Percentiles rank a stretch among this genome's conserved stretches.
phyloP scores from a whole-genome alignment of 164 flowering plant genomes.

The Annona squamosa region DNA sequence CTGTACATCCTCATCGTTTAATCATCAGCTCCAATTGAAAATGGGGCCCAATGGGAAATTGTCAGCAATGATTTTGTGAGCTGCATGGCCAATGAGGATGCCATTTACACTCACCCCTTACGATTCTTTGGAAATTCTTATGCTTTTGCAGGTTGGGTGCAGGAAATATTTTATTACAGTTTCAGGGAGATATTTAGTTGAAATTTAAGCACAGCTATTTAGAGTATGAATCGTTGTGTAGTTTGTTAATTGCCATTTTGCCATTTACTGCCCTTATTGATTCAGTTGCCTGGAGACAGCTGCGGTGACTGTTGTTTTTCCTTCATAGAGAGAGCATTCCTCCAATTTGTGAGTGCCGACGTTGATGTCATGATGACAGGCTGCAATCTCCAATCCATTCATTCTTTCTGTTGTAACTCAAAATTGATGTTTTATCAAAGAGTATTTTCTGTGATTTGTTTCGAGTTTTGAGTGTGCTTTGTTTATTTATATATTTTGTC shows the following conservation, averaged over 20 bases:
- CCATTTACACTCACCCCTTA: not conserved
- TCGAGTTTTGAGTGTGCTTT: no score
- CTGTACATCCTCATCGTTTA: not conserved
- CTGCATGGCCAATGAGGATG: not conserved
- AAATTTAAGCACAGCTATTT: no score
- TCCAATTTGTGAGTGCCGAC: not conserved
- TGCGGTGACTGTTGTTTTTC: not conserved
- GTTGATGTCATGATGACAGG: slow-evolving; percentile 1
- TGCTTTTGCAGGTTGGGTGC: no score
- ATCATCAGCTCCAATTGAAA: slow-evolving; percentile 9
- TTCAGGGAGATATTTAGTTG: not conserved
- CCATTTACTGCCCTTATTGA: not conserved
- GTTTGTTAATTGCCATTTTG: not conserved
- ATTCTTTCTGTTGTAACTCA: not conserved
- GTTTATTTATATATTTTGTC: no score
- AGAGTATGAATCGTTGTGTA: no score
- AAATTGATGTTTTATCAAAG: no score
- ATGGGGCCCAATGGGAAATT: slow-evolving; percentile 2
- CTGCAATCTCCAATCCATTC: not conserved
- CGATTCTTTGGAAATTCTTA: not conserved
- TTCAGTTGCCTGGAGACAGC: not conserved
- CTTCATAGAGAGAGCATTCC: not conserved
- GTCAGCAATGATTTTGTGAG: slow-evolving; percentile 3
- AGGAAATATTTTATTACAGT: not conserved
- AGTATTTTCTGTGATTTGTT: no score